These are phyloP conservation scores for Avena atlantica DNA, from an alignment of 176 grass and related monocot genomes.

Conservation along the genomic window DNA sequence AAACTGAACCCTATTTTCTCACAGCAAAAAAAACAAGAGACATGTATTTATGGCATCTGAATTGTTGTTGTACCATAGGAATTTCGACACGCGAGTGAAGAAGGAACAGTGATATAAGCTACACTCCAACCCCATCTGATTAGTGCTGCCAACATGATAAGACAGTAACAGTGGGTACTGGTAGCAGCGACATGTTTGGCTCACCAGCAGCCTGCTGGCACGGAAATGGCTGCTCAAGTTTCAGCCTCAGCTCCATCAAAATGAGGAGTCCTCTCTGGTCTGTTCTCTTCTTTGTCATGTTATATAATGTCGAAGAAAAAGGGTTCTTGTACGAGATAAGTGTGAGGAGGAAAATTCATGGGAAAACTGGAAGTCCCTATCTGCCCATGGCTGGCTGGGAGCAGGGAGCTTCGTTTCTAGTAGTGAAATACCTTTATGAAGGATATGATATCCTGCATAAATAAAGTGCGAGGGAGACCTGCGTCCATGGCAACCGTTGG, in stretches of 20 bases:
- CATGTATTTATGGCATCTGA: background rate
- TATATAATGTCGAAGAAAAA: background rate
- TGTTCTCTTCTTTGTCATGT: background rate
- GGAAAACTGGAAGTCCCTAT: conserved; percentile 21
- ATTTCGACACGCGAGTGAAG: background rate
- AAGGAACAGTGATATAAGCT: too few relatives aligned
- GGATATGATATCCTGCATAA: conserved; percentile 37
- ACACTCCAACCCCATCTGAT: background rate
- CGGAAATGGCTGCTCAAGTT: conserved; percentile 27
- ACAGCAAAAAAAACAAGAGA: background rate
- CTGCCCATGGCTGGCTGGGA: background rate
- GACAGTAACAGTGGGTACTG: background rate
- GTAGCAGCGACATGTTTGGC: conserved; percentile 11
- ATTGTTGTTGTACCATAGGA: background rate
- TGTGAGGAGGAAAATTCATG: background rate
- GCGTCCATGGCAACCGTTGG: conserved; percentile 25
- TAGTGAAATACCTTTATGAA: conserved; percentile 17
- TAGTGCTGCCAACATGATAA: background rate
- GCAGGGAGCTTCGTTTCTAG: background rate
- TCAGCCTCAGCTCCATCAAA: conserved; percentile 23
- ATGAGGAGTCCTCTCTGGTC: conserved; percentile 2
- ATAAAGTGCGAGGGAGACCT: conserved; percentile 33
- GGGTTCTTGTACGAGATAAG: background rate
- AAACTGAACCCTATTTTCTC: background rate
- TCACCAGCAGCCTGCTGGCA: background rate